Evolutionary conservation across 441 rosid species (phyloP).

Genomic region (Rhodomyrtus psidioides): DNA sequence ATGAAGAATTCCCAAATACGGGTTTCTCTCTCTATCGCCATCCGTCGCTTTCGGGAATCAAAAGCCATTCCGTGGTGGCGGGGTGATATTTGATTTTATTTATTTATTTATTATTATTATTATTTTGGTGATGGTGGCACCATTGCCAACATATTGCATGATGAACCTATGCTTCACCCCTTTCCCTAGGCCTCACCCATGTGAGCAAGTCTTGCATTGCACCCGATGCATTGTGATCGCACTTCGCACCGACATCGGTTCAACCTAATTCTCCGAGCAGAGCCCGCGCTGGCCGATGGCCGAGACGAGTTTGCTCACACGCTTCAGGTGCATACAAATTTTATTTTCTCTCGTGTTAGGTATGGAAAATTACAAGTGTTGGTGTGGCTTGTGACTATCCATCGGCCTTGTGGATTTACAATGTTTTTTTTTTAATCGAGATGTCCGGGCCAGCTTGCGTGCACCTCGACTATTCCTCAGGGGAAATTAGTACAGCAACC

Average conservation of each 20-base stretch:
- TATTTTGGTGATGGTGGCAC: neutral
- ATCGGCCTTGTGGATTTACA: neutral
- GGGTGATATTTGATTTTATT: neutral
- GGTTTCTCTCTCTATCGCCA: neutral
- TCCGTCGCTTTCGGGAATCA: neutral
- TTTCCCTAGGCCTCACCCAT: neutral
- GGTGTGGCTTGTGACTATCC: too few relatives aligned
- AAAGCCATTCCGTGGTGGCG: neutral
- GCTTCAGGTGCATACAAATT: neutral
- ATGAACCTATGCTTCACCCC: neutral
- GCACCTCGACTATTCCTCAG: too few relatives aligned
- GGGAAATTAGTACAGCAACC: too few relatives aligned
- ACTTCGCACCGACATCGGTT: neutral
- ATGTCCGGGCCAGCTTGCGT: too few relatives aligned
- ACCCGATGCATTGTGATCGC: neutral
- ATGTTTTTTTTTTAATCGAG: too few relatives aligned
- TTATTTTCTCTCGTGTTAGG: neutral
- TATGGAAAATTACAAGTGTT: neutral
- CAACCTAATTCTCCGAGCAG: rapidly evolving
- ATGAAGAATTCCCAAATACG: neutral
- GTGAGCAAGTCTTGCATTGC: neutral
- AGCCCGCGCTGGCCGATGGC: neutral
- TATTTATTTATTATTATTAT: too few relatives aligned
- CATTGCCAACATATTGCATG: neutral
- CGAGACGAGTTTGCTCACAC: neutral